A percentile compares a stretch with the other conserved stretches of the same genome.
These are phyloP conservation scores for Pseudofabraea citricarpa DNA, from an alignment of 2,329 filamentous ascomycete genomes.

Conservation along the genomic window DNA sequence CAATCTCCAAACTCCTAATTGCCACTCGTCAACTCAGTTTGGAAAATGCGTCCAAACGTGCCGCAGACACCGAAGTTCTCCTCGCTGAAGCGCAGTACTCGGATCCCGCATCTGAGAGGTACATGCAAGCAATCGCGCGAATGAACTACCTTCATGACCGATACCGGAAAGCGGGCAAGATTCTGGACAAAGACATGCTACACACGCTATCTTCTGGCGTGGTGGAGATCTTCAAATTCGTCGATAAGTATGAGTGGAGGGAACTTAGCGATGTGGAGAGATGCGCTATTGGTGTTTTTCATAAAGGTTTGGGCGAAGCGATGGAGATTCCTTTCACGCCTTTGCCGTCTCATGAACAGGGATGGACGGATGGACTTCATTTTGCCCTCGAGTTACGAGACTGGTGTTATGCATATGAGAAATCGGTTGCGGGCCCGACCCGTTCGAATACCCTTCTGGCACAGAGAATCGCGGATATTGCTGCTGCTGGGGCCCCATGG, in stretches of 20 bases:
- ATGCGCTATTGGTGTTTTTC: conserved; percentile 24
- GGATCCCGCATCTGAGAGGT: conserved; percentile 12
- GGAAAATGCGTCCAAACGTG: conserved; percentile 17
- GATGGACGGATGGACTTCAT: conserved; percentile 24
- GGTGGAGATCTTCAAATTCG: conserved; percentile 16
- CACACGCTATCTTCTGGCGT: conserved; percentile 15
- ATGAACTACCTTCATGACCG: conserved; percentile 19
- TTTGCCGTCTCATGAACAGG: conserved; percentile 18
- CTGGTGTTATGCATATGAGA: conserved; percentile 20
- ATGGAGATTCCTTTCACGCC: conserved; percentile 23
- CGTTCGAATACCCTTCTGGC: conserved; percentile 33
- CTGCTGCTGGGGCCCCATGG: conserved; percentile 13
- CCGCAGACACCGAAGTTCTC: conserved; percentile 22
- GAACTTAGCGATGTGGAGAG: conserved; percentile 21
- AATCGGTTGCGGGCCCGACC: conserved; percentile 14
- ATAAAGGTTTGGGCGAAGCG: conserved; percentile 23
- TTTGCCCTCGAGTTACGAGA: conserved; percentile 20
- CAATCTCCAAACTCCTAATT: conserved; percentile 19
- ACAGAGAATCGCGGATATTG: conserved; percentile 35
- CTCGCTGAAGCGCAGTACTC: conserved; percentile 20
- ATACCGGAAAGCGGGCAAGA: conserved; percentile 20
- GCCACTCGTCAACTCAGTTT: conserved; percentile 16
- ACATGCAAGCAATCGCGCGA: conserved; percentile 16
- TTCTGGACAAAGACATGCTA: conserved; percentile 16
- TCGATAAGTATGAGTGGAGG: conserved; percentile 21